Evolutionary conservation across 129 eudicot species (phyloP).

Genomic region (Artemisia tridentata): DNA sequence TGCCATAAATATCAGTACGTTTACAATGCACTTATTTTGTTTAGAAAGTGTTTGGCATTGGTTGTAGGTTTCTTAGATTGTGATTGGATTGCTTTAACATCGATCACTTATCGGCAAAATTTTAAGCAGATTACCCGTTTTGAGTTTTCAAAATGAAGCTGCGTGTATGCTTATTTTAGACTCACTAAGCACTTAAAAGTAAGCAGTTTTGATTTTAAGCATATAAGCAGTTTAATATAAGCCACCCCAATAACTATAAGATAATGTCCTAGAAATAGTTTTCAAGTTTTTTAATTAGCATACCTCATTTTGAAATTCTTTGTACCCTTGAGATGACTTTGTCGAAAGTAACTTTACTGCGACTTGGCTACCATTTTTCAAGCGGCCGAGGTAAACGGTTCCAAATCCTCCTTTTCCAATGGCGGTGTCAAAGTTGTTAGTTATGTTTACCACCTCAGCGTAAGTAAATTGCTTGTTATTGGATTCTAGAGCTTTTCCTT

Average conservation of each 20-base stretch:
- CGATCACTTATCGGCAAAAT: too few species aligned
- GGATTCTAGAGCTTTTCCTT: constrained; percentile 34
- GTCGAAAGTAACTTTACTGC: constrained; percentile 41
- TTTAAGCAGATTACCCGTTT: too few species aligned
- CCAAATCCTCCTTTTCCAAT: constrained; percentile 52
- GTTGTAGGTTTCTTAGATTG: too few species aligned
- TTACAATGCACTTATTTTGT: not conserved
- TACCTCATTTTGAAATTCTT: constrained; percentile 41
- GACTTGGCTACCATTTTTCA: constrained; percentile 37
- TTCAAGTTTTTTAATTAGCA: not conserved
- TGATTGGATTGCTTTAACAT: too few species aligned
- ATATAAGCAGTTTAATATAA: too few species aligned
- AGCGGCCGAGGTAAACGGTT: constrained; percentile 38
- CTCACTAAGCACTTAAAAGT: too few species aligned
- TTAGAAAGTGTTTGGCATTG: too few species aligned
- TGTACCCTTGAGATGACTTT: constrained; percentile 34
- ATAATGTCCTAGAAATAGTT: too few species aligned
- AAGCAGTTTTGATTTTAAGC: too few species aligned
- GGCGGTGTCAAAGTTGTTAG: constrained; percentile 33
- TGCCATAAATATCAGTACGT: not conserved
- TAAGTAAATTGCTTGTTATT: constrained; percentile 35
- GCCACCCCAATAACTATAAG: too few species aligned
- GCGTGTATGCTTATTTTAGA: too few species aligned
- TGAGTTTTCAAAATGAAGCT: too few species aligned
- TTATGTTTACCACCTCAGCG: constrained; percentile 39